Conservation (phyloP, 2,329 filamentous ascomycete species). For the Colletotrichum sp. region DNA sequence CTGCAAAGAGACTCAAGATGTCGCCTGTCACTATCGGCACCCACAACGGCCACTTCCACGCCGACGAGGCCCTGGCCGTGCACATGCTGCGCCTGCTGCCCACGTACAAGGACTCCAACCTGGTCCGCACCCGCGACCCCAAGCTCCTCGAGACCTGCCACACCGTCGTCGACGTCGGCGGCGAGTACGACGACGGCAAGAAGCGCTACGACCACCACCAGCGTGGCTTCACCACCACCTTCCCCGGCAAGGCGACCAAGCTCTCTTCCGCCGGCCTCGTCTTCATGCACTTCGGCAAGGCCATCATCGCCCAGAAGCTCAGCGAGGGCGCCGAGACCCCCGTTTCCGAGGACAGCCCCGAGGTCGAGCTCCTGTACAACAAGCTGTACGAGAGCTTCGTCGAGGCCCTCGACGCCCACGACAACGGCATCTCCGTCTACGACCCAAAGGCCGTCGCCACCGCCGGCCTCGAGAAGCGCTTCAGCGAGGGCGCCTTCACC, state of each 20-base stretch:
- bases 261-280: constrained; percentile 93
- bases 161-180: constrained; percentile 97
- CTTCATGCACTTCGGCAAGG: constrained; percentile 92
- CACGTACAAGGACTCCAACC: constrained; percentile 72
- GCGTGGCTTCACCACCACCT: constrained; percentile 84
- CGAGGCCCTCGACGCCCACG: constrained; percentile 95
- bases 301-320: constrained; percentile 71
- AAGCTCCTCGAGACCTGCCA: constrained; percentile 80
- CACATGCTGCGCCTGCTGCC: constrained; percentile 93
- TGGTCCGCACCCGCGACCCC: constrained; percentile 89
- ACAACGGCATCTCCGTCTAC: constrained; percentile 90
- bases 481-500: constrained; percentile 81
- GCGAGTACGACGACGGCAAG: constrained; percentile 79
- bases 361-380: constrained; percentile 78
- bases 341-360: constrained; percentile 63
- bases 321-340: constrained; percentile 50
- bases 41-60: constrained; percentile 98
- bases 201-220: constrained; percentile 98
- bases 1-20: constrained; percentile 86
- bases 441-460: constrained; percentile 72
- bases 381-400: constrained; percentile 95
- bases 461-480: constrained; percentile 81
- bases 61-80: constrained; percentile 95
- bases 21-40: constrained; percentile 74
- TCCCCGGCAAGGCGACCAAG: constrained; percentile 85